Evolutionary conservation across 1,284 basidiomycete species (phyloP).

Genomic region (Rhizoctonia solani): DNA sequence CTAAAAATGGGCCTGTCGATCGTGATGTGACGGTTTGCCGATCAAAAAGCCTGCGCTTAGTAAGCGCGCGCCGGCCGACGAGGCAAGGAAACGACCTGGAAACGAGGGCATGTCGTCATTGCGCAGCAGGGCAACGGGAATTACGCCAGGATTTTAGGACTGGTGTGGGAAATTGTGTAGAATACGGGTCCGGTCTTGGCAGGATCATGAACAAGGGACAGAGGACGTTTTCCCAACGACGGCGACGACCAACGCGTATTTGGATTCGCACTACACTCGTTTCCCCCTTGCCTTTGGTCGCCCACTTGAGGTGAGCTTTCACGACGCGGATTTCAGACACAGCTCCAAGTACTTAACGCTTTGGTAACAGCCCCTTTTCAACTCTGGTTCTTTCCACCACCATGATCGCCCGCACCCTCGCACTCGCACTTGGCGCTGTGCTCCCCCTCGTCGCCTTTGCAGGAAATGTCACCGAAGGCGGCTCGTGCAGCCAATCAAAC

Average conservation of each 20-base stretch:
- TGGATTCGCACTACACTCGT: conserved; percentile 23
- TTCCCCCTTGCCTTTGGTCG: too few species aligned
- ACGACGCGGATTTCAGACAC: too few species aligned
- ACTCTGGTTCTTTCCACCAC: background rate
- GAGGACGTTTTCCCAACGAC: conserved; percentile 22
- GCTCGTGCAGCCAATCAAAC: conserved; percentile 57
- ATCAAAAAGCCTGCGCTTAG: too few species aligned
- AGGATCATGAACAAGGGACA: too few species aligned
- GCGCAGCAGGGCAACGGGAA: background rate
- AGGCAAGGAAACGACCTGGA: too few species aligned
- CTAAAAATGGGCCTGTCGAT: too few species aligned
- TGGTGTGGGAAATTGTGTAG: background rate
- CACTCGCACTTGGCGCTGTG: conserved; percentile 48
- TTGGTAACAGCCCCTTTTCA: conserved; percentile 27
- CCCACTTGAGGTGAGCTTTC: too few species aligned
- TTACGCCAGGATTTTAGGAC: background rate
- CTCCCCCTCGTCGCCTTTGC: conserved; percentile 50
- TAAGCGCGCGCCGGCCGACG: too few species aligned
- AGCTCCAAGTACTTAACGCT: too few species aligned
- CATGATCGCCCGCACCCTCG: conserved; percentile 44
- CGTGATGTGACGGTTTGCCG: too few species aligned
- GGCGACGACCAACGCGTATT: conserved; percentile 20
- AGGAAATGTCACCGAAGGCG: conserved; percentile 52
- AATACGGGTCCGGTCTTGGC: too few species aligned
- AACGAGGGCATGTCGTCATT: conserved; percentile 4